A percentile compares a stretch with the other conserved stretches of the same genome.
Conservation (phyloP, 306 rosid species). For the Rosa rugosa region DNA sequence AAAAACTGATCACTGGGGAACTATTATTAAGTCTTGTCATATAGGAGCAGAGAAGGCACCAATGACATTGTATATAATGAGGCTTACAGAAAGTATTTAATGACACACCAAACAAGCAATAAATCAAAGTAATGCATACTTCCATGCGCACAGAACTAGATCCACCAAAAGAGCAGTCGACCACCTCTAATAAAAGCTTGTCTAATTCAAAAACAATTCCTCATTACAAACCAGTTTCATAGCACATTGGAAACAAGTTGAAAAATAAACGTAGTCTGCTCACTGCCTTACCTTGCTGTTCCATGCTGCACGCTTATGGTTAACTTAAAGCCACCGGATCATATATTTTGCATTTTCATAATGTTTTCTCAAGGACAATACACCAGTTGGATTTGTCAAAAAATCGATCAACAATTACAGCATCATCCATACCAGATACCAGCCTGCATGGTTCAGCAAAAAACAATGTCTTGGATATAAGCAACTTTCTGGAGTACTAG, state of each 20-base stretch:
- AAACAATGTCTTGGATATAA: slow-evolving; percentile 7
- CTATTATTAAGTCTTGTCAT: not conserved
- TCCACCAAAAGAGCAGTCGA: slow-evolving; percentile 2
- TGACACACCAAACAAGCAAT: slow-evolving; percentile 4
- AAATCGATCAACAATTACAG: slow-evolving; percentile 72
- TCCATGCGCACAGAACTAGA: not conserved
- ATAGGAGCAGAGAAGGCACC: not conserved
- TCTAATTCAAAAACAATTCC: not conserved
- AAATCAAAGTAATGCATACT: not conserved
- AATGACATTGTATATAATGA: not conserved
- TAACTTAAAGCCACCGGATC: not conserved
- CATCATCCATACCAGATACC: slow-evolving; percentile 61
- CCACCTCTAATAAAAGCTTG: slow-evolving; percentile 10
- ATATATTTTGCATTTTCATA: slow-evolving; percentile 28
- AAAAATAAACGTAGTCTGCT: not conserved
- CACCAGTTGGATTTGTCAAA: slow-evolving; percentile 97
- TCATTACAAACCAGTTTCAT: not conserved
- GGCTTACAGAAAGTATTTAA: not conserved
- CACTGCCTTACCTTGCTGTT: not conserved
- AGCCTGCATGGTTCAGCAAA: slow-evolving; percentile 51
- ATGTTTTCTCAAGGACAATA: slow-evolving; percentile 69
- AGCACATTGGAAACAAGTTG: slow-evolving; percentile 12
- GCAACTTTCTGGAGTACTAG: not conserved
- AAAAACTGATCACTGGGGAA: not conserved
- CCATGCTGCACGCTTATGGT: not conserved